Base-by-base conservation (phyloP, 805 yeast genomes). In the Kockiozyma suomiensis region DNA sequence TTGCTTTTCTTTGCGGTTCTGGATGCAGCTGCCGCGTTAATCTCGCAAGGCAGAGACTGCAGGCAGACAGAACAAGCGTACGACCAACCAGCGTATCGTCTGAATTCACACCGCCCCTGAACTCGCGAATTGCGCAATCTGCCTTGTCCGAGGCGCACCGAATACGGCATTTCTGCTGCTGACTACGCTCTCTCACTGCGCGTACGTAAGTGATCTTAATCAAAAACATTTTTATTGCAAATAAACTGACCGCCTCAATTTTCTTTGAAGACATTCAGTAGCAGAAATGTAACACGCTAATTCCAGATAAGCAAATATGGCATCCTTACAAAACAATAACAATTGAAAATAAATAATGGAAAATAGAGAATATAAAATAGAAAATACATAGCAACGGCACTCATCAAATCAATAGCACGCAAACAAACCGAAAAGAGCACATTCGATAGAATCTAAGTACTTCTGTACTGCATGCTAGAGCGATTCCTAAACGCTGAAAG, bases 401-500 rank as follows among this genome's bases (percentile, higher is more conserved):
- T n/a, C n/a, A n/a, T n/a, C 30, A 45, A 15, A 32, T 33, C 25
- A 23, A 42, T 7, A 40, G n/a, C n/a, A n/a, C n/a, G 33, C 33
- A 30, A 30, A 6, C 6, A 6, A 6, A 7, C 33, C 33, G 6
- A 10, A 30, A 7, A 10, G 10, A 10, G 10, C 33, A 30, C 10
- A 30, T 30, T 30, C 25, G 15, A 47, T 15, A 6, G 17, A 38
- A 50, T 43, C 58, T 60, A 60, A 37, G 50, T 43, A 41, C 61
- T 46, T 48, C 65, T 46, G 45, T 58, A 61, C 48, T 62, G 66
- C 61, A 58, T 59, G 56, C 65, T 73, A 12, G 88, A 87, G 69
- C 90, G 87, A 74, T 90, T 92, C 70, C 98, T 79, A 73, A 93
- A 93, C 0, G 97, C 97, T 1, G 96, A 88, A 42, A 92, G 75